Base-by-base conservation (phyloP, 2,329 filamentous ascomycete genomes). In the Xylaria arbuscula region DNA sequence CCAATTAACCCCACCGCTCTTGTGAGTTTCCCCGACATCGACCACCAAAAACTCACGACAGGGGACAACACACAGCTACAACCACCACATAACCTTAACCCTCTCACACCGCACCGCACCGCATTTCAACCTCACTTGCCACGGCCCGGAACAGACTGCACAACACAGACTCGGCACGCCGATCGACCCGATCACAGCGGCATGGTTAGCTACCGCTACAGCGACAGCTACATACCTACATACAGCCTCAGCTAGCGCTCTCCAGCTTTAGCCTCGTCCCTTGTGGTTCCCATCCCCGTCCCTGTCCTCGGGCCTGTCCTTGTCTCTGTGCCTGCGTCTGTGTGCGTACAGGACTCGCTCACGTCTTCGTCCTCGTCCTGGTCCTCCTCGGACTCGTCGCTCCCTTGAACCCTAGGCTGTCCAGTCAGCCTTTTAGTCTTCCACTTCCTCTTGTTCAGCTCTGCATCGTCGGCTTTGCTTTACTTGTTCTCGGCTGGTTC, bases 1-100 rank as follows among this genome's bases (percentile, higher is more conserved):
- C n/a, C 34, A 42, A 28, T 42, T 22, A 42, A 56, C 54, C 54
- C 54, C 54, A 56, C 54, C 19, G 19, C 38, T 56, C 54, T 28
- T 42, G n/a, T 56, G 38, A 56, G 24, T 40, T 42, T 28, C 38
- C 34, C 54, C 38, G 54, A 40, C 38, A 40, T 42, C 54, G 38
- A 55, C 51, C 51, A 8, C 51, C 51, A 56, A 40, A 56, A 42
- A 42, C 19, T 42, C 36, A 56, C 54, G 36, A 56, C 54, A 36
- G 7, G 19, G 17, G 32, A 22, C 53, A 15, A 38, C 53, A 22
- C 28, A 53, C 24, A 24, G 6, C 8, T 24, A 55, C 32, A 17
- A 55, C 53, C 53, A 42, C 54, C 40, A 17, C 17, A 17, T n/a
- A 45, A 45, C 40, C 4, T 7, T n/a, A 45, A 45, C 40, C 8